Conservation (phyloP, 768 basidiomycete species). For the Rhodotorula babjevae region DNA sequence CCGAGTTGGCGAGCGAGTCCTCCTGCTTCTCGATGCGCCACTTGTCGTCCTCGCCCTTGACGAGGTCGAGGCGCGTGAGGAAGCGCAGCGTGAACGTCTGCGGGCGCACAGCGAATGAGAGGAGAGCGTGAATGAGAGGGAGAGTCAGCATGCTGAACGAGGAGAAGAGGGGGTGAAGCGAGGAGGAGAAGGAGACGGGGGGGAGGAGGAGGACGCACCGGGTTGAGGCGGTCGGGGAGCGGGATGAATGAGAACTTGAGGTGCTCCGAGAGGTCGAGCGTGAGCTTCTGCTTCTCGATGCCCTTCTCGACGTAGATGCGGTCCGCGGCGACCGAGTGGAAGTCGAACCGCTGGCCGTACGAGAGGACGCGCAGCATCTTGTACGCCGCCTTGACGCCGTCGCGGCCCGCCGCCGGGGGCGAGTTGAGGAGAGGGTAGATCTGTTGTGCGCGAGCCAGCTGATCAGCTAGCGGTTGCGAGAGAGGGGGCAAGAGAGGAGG, state of each 20-base stretch:
- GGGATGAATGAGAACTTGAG: slow-evolving; percentile 28
- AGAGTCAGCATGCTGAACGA: too few relatives aligned
- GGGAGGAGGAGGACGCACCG: background rate
- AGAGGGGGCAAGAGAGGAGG: too few relatives aligned
- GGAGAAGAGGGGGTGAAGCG: background rate
- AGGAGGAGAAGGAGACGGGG: too few relatives aligned
- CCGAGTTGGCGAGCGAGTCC: slow-evolving; percentile 30
- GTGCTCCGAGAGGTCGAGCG: slow-evolving; percentile 20
- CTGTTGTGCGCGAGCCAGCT: too few relatives aligned
- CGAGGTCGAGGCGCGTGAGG: slow-evolving; percentile 26
- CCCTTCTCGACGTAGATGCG: slow-evolving; percentile 10
- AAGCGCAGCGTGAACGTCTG: slow-evolving; percentile 31
- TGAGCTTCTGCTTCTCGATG: slow-evolving; percentile 5
- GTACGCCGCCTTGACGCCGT: slow-evolving; percentile 34
- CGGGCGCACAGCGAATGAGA: too few relatives aligned
- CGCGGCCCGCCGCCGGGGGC: slow-evolving; percentile 1
- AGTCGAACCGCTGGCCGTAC: slow-evolving; percentile 24
- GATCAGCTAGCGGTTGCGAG: too few relatives aligned
- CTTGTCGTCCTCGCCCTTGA: slow-evolving; percentile 8
- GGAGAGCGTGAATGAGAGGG: background rate
- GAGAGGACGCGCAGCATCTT: slow-evolving; percentile 28
- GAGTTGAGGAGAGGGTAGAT: slow-evolving; percentile 30
- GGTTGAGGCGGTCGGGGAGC: slow-evolving; percentile 12
- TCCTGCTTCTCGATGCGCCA: slow-evolving; percentile 36
- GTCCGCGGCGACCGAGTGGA: slow-evolving; percentile 22